Evolutionary conservation across 305 asterid species (phyloP).

Genomic region (Solanum chacoense): DNA sequence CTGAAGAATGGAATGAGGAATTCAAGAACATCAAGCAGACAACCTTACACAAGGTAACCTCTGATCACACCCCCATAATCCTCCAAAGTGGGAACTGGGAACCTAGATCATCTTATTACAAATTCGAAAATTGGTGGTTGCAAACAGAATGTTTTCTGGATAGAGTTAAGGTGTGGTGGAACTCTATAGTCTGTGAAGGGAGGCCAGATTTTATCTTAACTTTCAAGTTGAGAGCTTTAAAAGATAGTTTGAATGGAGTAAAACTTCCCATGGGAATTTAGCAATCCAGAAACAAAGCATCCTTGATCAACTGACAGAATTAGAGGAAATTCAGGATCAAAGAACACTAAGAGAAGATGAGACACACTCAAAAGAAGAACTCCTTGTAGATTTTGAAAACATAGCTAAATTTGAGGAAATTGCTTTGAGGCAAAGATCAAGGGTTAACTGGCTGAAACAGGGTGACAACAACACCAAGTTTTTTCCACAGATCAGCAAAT

Average conservation of each 20-base stretch:
- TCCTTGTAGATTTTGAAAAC: background rate
- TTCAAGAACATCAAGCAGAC: background rate
- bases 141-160: background rate
- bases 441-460: background rate
- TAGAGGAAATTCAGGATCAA: background rate
- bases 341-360: background rate
- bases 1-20: background rate
- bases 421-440: background rate
- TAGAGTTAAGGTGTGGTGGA: background rate
- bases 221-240: background rate
- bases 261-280: background rate
- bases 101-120: background rate
- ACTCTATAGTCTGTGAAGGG: background rate
- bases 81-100: background rate
- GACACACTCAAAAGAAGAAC: background rate
- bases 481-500: background rate
- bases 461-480: background rate
- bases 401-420: background rate
- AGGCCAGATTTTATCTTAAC: background rate
- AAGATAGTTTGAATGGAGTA: background rate
- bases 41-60: background rate
- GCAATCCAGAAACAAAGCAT: background rate
- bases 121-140: background rate
- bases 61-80: background rate
- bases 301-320: background rate